A percentile compares a stretch with the other conserved stretches of the same genome.
Conservation (phyloP, 2,329 filamentous ascomycete species). For the Colletotrichum chrysophilum region DNA sequence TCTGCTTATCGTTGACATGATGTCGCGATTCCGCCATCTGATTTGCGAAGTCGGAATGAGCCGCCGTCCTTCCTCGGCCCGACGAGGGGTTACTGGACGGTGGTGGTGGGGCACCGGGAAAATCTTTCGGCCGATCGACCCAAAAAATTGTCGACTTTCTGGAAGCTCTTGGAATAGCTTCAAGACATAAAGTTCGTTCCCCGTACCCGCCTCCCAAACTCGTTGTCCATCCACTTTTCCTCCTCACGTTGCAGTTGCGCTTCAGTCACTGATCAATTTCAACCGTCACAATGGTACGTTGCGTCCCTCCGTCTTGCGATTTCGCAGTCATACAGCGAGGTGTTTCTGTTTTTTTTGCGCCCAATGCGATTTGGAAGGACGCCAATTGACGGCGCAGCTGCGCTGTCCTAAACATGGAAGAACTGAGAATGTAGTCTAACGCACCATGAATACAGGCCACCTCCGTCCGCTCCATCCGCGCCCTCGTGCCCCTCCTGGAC, state of each 20-base stretch:
- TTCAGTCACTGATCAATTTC: neutral
- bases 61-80: neutral
- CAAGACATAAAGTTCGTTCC: conserved; percentile 32
- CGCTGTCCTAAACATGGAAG: neutral
- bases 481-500: conserved; percentile 94
- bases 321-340: neutral
- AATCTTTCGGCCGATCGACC: conserved; percentile 21
- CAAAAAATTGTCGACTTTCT: conserved; percentile 44
- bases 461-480: conserved; percentile 92
- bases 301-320: neutral
- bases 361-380: neutral
- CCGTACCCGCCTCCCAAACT: conserved; percentile 22
- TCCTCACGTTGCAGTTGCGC: conserved; percentile 28
- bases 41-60: neutral
- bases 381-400: neutral
- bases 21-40: neutral
- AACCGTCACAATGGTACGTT: conserved; percentile 29
- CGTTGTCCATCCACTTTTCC: conserved; percentile 3
- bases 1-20: neutral
- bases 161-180: conserved; percentile 45
- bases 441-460: conserved; percentile 53
- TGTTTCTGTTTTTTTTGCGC: neutral
- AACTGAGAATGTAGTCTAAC: neutral
- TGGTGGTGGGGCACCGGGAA: conserved; percentile 12
- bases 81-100: neutral